A percentile compares a stretch with the other conserved stretches of the same genome.
Conservation (phyloP, 257 asterid species). For the Fraxinus quadrangulata region DNA sequence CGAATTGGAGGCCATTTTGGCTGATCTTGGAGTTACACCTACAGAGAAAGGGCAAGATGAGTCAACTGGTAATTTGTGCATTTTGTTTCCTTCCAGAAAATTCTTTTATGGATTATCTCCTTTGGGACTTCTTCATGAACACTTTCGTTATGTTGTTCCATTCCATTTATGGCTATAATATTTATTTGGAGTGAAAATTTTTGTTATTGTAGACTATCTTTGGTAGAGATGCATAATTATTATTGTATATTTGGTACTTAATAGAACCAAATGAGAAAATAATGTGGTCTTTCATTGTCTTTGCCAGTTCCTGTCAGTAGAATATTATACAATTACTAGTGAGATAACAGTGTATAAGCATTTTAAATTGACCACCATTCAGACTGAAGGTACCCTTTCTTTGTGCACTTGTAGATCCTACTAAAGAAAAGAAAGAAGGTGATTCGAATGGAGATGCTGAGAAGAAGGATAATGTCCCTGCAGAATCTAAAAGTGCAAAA, state of each 20-base stretch:
- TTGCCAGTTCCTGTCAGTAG: not conserved
- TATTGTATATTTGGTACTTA: not conserved
- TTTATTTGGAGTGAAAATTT: not conserved
- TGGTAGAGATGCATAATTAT: not conserved
- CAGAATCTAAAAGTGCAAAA: conserved; percentile 80
- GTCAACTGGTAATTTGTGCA: conserved; percentile 51
- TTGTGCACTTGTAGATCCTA: conserved; percentile 36
- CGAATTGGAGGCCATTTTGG: conserved; percentile 89
- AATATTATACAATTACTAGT: not conserved
- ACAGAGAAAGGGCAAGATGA: conserved; percentile 58
- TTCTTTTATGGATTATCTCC: not conserved
- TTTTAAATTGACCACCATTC: not conserved
- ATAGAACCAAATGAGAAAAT: not conserved
- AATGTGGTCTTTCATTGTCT: not conserved
- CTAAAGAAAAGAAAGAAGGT: conserved; percentile 51
- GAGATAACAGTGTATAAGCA: not conserved
- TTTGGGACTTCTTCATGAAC: not conserved
- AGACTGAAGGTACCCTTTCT: not conserved
- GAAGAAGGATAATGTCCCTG: conserved; percentile 60
- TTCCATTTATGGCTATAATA: not conserved
- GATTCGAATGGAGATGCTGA: conserved; percentile 47
- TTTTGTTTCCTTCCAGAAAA: conserved; percentile 11
- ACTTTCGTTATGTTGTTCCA: not conserved
- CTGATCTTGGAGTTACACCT: conserved; percentile 70
- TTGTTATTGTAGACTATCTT: not conserved